Conservation (phyloP, 2,329 filamentous ascomycete species). For the Alternaria panax region DNA sequence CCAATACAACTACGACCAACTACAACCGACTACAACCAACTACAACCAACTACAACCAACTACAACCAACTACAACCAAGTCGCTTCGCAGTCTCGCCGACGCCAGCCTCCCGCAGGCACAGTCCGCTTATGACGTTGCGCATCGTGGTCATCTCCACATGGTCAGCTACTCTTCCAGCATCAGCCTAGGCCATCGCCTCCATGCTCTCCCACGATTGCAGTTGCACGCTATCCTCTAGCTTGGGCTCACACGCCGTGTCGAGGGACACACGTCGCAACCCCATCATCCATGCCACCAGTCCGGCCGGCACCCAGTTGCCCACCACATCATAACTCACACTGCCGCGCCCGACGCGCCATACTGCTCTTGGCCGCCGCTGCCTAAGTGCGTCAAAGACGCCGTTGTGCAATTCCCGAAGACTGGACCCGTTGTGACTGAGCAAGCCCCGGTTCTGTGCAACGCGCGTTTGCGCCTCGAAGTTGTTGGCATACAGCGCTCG, state of each 20-base stretch:
- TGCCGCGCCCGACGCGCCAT: conserved; percentile 83
- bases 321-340: conserved; percentile 83
- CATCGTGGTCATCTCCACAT: conserved; percentile 5
- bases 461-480: conserved; percentile 47
- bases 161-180: neutral
- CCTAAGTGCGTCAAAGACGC: conserved; percentile 88
- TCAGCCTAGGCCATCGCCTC: conserved; percentile 36
- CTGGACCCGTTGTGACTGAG: conserved; percentile 69
- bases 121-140: conserved; percentile 15
- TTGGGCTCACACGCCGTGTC: conserved; percentile 43
- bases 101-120: conserved; percentile 6
- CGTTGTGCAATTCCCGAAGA: conserved; percentile 80
- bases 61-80: too few species aligned
- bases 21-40: too few species aligned
- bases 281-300: conserved; percentile 94
- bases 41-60: too few species aligned
- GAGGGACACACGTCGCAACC: conserved; percentile 66
- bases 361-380: conserved; percentile 66
- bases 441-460: conserved; percentile 60
- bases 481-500: conserved; percentile 48
- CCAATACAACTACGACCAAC: neutral
- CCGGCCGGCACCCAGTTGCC: conserved; percentile 79
- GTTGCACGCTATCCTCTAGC: conserved; percentile 53
- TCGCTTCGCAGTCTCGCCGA: neutral
- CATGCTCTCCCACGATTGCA: conserved; percentile 55